Percentiles rank a stretch among this genome's conserved stretches.
phyloP scores from a whole-genome alignment of 164 flowering plant genomes.

The Pachysandra terminalis region DNA sequence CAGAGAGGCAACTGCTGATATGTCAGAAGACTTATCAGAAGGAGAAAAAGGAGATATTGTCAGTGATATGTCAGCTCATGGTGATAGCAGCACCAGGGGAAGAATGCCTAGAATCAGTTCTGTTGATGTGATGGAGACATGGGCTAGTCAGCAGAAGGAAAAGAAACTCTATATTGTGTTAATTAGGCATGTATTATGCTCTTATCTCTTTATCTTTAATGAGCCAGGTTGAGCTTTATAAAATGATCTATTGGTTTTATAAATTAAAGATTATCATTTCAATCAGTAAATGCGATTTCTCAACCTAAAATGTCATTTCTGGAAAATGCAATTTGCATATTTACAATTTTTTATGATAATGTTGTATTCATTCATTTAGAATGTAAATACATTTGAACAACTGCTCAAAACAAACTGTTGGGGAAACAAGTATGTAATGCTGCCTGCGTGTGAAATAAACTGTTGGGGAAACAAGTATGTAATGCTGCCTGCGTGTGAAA shows the following conservation, averaged over 20 bases:
- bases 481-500: too few species aligned
- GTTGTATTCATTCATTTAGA: background rate
- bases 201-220: background rate
- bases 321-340: background rate
- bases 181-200: slow-evolving; percentile 58
- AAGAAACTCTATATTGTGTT: slow-evolving; percentile 84
- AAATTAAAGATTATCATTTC: background rate
- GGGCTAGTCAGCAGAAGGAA: slow-evolving; percentile 69
- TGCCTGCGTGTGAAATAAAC: too few species aligned
- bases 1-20: slow-evolving; percentile 89
- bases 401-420: too few species aligned
- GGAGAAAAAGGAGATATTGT: slow-evolving; percentile 83
- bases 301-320: background rate
- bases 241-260: too few species aligned
- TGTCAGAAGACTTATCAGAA: slow-evolving; percentile 97
- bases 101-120: slow-evolving; percentile 82
- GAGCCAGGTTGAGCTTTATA: background rate
- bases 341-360: background rate
- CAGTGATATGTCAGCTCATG: slow-evolving; percentile 65
- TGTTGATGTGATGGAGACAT: slow-evolving; percentile 73
- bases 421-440: too few species aligned
- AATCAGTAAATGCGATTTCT: background rate
- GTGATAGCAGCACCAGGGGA: slow-evolving; percentile 51
- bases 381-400: too few species aligned
- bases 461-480: too few species aligned